Evolutionary conservation across 1,284 basidiomycete genomes (phyloP).

Genomic region (Mrakiaceae sp.): DNA sequence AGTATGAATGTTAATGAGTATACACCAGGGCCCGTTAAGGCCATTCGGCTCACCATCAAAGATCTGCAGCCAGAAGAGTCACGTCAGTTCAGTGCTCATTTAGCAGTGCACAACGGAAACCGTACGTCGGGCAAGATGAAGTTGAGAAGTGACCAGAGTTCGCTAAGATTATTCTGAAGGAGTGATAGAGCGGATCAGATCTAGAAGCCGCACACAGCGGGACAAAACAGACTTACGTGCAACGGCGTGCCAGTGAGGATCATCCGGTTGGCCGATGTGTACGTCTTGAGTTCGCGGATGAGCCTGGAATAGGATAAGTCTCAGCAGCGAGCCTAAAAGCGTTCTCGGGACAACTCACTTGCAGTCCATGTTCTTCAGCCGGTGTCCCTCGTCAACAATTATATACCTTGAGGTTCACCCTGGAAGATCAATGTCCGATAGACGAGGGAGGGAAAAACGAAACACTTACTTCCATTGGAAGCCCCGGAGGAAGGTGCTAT

Average conservation of each 20-base stretch:
- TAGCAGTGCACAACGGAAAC: neutral
- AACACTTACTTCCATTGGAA: conserved; percentile 58
- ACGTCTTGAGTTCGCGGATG: conserved; percentile 82
- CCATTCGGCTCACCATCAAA: conserved; percentile 46
- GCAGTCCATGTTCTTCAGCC: conserved; percentile 86
- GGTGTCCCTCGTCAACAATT: conserved; percentile 90
- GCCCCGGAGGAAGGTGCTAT: conserved; percentile 52
- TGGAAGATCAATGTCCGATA: neutral
- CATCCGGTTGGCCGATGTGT: conserved; percentile 72
- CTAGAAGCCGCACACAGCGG: neutral
- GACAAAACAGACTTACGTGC: conserved; percentile 47
- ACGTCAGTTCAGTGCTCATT: neutral
- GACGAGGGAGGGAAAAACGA: neutral
- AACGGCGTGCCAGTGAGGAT: conserved; percentile 88
- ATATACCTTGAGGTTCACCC: conserved; percentile 45
- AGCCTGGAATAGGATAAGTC: conserved; percentile 37
- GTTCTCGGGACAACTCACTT: conserved; percentile 34
- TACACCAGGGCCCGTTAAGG: neutral
- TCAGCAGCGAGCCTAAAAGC: neutral
- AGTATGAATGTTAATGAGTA: neutral
- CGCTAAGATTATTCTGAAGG: conserved; percentile 75
- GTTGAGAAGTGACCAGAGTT: conserved; percentile 90
- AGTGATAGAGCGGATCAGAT: neutral
- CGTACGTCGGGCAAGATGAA: conserved; percentile 68
- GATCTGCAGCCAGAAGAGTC: conserved; percentile 36